Percentiles rank a stretch among this genome's conserved stretches.
Evolutionary conservation across 495 filamentous ascomycete genomes (phyloP).

Genomic region (Xylaria scruposa): DNA sequence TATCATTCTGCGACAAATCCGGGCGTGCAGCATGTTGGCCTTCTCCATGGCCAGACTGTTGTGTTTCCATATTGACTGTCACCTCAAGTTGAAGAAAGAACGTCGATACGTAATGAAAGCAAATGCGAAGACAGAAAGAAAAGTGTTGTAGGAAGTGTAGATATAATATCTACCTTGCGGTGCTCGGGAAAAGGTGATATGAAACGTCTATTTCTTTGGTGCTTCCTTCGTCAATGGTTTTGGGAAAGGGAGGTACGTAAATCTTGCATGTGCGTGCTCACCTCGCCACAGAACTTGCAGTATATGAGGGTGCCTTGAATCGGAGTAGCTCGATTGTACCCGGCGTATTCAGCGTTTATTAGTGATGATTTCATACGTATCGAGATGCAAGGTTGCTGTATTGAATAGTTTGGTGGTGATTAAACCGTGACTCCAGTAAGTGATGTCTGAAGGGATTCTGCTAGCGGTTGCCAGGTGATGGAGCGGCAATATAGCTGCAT

Average conservation of each 20-base stretch:
- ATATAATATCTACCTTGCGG: not conserved
- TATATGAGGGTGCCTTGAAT: not conserved
- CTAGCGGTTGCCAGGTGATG: not conserved
- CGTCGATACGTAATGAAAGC: not conserved
- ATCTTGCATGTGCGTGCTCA: not conserved
- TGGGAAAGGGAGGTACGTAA: not conserved
- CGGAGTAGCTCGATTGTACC: not conserved
- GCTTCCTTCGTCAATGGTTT: not conserved
- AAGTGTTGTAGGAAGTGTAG: not conserved
- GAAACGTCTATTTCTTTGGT: not conserved
- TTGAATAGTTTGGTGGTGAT: not conserved
- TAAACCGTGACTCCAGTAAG: not conserved
- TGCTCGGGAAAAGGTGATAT: not conserved
- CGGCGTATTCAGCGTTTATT: no score
- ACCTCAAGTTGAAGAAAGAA: not conserved
- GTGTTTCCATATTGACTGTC: not conserved
- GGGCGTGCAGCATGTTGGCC: not conserved
- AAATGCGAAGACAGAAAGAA: not conserved
- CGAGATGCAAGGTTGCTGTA: not conserved
- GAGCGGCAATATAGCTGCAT: not conserved
- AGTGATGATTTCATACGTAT: not conserved
- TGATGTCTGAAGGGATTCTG: not conserved
- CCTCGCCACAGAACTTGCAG: not conserved
- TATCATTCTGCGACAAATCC: not conserved
- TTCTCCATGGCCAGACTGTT: not conserved